These are phyloP conservation scores for Sporobolomyces pararoseus DNA, from an alignment of 768 basidiomycete species.

Conservation along the genomic window DNA sequence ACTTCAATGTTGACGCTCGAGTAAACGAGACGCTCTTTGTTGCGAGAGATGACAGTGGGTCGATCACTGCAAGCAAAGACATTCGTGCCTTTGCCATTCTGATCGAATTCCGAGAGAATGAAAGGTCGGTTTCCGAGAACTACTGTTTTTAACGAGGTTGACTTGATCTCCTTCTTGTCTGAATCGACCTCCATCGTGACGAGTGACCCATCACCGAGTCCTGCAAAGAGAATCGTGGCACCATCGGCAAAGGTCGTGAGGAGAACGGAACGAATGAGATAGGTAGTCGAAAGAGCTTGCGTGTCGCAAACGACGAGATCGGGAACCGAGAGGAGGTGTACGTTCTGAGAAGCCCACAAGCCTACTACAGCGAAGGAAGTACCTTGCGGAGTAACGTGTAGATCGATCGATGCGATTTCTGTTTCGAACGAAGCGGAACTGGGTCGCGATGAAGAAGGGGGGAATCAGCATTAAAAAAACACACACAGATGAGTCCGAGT, in stretches of 20 bases:
- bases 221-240: conserved; percentile 57
- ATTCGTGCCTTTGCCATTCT: conserved; percentile 8
- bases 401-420: conserved; percentile 70
- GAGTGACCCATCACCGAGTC: conserved; percentile 71
- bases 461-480: no score
- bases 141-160: conserved; percentile 57
- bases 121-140: conserved; percentile 68
- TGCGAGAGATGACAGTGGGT: conserved; percentile 66
- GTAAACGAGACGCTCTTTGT: conserved; percentile 60
- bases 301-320: conserved; percentile 43
- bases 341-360: conserved; percentile 68
- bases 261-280: conserved; percentile 50
- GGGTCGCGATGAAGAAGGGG: not conserved
- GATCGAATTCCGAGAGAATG: conserved; percentile 56
- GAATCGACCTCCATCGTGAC: conserved; percentile 56
- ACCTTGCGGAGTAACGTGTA: conserved; percentile 56
- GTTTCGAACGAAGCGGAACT: conserved; percentile 33
- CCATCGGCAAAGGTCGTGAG: conserved; percentile 60
- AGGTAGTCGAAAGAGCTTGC: conserved; percentile 52
- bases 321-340: conserved; percentile 58
- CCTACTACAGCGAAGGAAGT: conserved; percentile 60
- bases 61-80: conserved; percentile 71
- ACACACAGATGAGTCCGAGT: no score
- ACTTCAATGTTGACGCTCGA: conserved; percentile 73
- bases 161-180: not conserved